phyloP scores from a whole-genome alignment of 176 grass and related monocot genomes.

The Carex scoparia region DNA sequence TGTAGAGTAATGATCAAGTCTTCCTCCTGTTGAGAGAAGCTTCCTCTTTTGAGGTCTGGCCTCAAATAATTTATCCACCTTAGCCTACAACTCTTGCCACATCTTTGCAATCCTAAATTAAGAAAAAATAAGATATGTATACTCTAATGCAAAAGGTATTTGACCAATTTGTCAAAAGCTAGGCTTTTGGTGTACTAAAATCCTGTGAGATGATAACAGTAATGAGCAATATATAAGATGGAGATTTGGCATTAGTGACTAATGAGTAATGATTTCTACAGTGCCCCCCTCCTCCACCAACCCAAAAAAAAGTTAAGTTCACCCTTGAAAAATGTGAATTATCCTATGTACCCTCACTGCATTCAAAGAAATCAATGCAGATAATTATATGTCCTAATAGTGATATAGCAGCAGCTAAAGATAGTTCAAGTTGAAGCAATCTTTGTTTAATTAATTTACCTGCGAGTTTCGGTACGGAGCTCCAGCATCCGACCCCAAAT shows the following conservation, averaged over 20 bases:
- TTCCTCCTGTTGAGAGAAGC: constrained; percentile 92
- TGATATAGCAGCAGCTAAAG: not conserved
- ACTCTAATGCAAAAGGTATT: not conserved
- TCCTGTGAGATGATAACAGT: not conserved
- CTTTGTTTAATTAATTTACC: constrained; percentile 25
- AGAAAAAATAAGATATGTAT: not conserved
- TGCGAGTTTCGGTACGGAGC: constrained; percentile 77
- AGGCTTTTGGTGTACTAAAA: not conserved
- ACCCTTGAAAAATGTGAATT: not conserved
- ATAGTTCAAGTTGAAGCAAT: not conserved
- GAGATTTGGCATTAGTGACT: not conserved
- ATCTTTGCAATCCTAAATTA: constrained; percentile 67
- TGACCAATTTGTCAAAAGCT: not conserved
- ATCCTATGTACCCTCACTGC: not conserved
- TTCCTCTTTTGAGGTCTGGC: constrained; percentile 79
- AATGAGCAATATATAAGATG: not conserved
- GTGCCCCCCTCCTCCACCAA: not conserved
- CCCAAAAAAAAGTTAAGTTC: not conserved
- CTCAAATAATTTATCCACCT: constrained; percentile 93
- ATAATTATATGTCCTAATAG: not conserved
- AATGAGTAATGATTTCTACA: not conserved
- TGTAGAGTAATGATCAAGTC: constrained; percentile 67
- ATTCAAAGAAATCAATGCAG: not conserved
- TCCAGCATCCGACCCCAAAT: constrained; percentile 85
- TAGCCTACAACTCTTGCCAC: constrained; percentile 87